Evolutionary conservation across 164 flowering plant genomes (phyloP).

Genomic region (Magnolia changhungtana): DNA sequence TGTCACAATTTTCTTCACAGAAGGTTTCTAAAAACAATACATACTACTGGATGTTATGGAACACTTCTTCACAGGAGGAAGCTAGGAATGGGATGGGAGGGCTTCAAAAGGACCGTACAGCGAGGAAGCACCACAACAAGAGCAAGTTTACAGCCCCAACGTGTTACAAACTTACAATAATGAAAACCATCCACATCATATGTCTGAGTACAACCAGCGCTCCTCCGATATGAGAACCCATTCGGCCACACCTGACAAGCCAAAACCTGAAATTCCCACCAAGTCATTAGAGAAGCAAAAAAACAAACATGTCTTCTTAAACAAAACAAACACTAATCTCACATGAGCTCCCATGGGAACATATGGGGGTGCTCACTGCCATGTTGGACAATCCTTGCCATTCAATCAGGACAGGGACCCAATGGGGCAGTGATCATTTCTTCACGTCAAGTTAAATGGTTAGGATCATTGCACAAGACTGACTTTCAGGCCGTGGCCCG

Average conservation of each 20-base stretch:
- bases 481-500: neutral
- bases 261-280: conserved; percentile 1
- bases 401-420: neutral
- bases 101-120: neutral
- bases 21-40: neutral
- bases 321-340: neutral
- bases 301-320: too few relatives aligned
- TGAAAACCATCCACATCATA: neutral
- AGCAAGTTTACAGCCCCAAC: neutral
- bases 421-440: neutral
- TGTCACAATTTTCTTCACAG: neutral
- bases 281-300: neutral
- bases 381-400: neutral
- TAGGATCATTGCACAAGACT: neutral
- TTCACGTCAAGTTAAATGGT: too few relatives aligned
- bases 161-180: neutral
- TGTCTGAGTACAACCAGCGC: too few relatives aligned
- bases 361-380: neutral
- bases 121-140: neutral
- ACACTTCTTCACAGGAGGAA: neutral
- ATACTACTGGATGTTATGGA: neutral
- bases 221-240: neutral
- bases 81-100: neutral
- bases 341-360: neutral
- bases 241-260: neutral